Evolutionary conservation across 192 early-diverging fungal genomes (phyloP).

Genomic region (Podila verticillata): DNA sequence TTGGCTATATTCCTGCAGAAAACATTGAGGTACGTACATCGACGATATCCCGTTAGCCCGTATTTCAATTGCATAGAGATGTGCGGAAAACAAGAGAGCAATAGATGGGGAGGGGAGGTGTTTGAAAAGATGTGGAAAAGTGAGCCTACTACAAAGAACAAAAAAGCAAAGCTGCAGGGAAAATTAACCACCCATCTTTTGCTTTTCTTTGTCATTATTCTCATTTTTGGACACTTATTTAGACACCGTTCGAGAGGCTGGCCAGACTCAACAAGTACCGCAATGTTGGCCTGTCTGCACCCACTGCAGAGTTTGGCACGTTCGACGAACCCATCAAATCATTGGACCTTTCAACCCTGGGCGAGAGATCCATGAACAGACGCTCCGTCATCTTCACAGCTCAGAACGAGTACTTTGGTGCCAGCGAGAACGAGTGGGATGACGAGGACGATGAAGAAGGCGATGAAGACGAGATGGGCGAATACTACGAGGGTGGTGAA

Average conservation of each 20-base stretch:
- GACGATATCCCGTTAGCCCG: no score
- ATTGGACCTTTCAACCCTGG: conserved; percentile 11
- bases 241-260: conserved; percentile 82
- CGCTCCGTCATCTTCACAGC: conserved; percentile 29
- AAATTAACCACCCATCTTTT: background rate
- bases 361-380: conserved; percentile 12
- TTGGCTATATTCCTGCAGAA: conserved; percentile 92
- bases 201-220: conserved; percentile 1
- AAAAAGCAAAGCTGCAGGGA: no score
- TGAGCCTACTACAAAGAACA: no score
- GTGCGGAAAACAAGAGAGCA: no score
- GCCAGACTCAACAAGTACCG: conserved; percentile 80
- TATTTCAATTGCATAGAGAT: no score
- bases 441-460: conserved; percentile 37
- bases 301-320: conserved; percentile 39
- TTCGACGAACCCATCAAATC: conserved; percentile 41
- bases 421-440: conserved; percentile 33
- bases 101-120: no score
- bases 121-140: no score
- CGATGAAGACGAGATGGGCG: conserved; percentile 40
- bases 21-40: conserved; percentile 76
- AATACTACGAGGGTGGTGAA: conserved; percentile 42
- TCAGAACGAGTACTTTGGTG: conserved; percentile 37
- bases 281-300: conserved; percentile 67
- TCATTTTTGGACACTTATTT: background rate